Base-by-base conservation (phyloP, 2,329 filamentous ascomycete genomes). In the Tolypocladium paradoxum region DNA sequence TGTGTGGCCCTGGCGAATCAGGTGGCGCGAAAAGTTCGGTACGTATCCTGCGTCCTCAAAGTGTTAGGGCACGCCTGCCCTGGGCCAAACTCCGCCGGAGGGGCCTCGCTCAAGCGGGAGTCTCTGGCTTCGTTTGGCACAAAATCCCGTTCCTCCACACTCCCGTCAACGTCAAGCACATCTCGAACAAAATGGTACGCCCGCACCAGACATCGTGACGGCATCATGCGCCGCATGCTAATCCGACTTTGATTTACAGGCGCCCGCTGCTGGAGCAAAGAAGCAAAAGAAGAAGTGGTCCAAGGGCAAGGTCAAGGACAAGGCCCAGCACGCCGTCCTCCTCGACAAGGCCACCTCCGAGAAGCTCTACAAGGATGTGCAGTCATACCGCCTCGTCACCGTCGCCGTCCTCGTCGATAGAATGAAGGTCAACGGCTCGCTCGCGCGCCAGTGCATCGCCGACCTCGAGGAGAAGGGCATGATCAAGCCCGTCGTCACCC, bases 321-420 rank as follows among this genome's bases (percentile, higher is more conserved):
- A 99, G 91, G 92, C 93, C 78, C 88, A 97, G 77, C 93, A 99
- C 85, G 89, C 88, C 76, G 93, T 99, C 77, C 83, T 97, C 73
- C 90, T 99, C 79, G 93, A 99, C 83, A 99, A 99, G 86, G 73
- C 81, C 78, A 96, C 87, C 72, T 88, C 87, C 65, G 93, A 99
- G 79, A 96, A 95, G 83, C 90, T 99, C 76, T 88, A 96, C 84
- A 99, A 99, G 84, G 93, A 99, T 84, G 95, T 99, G 69, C 93
- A 97, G 79, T 96, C 93, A 62, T 99, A 97, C 88, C 90, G 93
- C 73, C 90, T 99, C 76, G 90, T 99, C 79, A 97, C 93, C 73
- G 88, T 97, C 70, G 91, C 93, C 70, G 92, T 90, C 68, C 90
- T 99, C 70, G 93, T 99, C 84, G 93, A 99, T 79, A 86, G 93